phyloP scores from a whole-genome alignment of 805 yeast genomes.

The Cyberlindnera mississippiensis region DNA sequence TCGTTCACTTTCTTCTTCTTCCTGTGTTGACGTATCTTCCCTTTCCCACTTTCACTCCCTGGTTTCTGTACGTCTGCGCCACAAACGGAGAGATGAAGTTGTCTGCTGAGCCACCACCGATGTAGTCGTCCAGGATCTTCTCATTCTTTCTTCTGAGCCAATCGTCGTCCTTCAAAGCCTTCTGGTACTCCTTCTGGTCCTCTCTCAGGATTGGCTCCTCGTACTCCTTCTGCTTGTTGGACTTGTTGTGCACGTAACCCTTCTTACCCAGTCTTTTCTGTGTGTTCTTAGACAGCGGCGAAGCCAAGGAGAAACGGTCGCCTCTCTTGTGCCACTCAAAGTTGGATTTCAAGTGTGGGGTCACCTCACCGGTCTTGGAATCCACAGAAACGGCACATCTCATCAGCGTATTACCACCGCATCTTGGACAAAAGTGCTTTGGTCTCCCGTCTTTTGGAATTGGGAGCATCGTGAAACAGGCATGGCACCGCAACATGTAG shows the following conservation, averaged over 20 bases:
- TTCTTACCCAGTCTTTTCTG: slow-evolving; percentile 71
- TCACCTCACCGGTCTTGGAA: slow-evolving; percentile 71
- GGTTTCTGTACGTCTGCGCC: slow-evolving; percentile 53
- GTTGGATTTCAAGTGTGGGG: slow-evolving; percentile 84
- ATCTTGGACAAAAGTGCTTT: slow-evolving; percentile 86
- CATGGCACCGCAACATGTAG: slow-evolving; percentile 96
- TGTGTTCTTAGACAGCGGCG: slow-evolving; percentile 82
- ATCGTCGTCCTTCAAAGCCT: slow-evolving; percentile 81
- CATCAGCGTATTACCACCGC: slow-evolving; percentile 90
- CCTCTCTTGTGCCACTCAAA: slow-evolving; percentile 95
- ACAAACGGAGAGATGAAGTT: slow-evolving; percentile 87
- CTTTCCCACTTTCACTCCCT: slow-evolving; percentile 77
- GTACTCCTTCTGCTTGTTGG: slow-evolving; percentile 46
- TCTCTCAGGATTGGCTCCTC: slow-evolving; percentile 65
- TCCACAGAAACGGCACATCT: slow-evolving; percentile 89
- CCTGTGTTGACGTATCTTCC: slow-evolving; percentile 77
- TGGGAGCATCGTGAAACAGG: slow-evolving; percentile 83
- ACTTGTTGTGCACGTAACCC: slow-evolving; percentile 70
- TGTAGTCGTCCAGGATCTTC: slow-evolving; percentile 79
- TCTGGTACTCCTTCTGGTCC: slow-evolving; percentile 91
- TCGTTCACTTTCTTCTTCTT: slow-evolving; percentile 31
- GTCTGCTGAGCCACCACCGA: slow-evolving; percentile 92
- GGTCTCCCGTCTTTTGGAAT: slow-evolving; percentile 72
- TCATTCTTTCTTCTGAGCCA: slow-evolving; percentile 88
- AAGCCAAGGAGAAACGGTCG: slow-evolving; percentile 71